These are phyloP conservation scores for Prunus padus DNA, from an alignment of 306 rosid genomes.

Conservation along the genomic window DNA sequence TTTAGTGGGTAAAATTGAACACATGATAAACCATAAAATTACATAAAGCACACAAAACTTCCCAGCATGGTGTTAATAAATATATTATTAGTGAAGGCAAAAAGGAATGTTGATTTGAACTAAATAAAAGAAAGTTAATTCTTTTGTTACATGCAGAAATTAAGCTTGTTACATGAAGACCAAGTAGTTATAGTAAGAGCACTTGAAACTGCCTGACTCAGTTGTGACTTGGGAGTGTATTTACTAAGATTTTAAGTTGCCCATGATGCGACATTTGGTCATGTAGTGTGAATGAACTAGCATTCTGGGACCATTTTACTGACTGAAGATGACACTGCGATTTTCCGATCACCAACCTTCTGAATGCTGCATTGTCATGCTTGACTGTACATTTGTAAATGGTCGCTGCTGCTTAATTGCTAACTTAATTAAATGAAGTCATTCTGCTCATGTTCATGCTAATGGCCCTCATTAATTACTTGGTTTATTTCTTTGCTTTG, in stretches of 20 bases:
- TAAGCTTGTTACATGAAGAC: background rate
- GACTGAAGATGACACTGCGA: background rate
- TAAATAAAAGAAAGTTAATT: background rate
- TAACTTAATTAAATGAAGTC: conserved; percentile 7
- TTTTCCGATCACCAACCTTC: background rate
- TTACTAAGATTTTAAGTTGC: background rate
- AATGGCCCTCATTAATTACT: background rate
- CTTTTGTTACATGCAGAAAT: background rate
- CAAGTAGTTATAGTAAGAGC: background rate
- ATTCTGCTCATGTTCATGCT: conserved; percentile 2
- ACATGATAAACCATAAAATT: background rate
- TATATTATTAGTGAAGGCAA: background rate
- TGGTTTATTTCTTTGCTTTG: no score
- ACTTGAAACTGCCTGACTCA: background rate
- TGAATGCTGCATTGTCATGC: conserved; percentile 10
- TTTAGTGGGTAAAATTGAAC: background rate
- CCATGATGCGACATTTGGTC: background rate
- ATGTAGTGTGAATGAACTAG: background rate
- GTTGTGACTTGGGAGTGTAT: background rate
- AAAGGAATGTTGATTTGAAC: background rate
- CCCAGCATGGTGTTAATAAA: background rate
- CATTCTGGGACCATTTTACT: background rate
- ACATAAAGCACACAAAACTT: background rate
- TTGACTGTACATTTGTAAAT: background rate
- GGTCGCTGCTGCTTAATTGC: background rate